Conservation (phyloP, 306 rosid genomes). For the Astragalus glycyphyllos region DNA sequence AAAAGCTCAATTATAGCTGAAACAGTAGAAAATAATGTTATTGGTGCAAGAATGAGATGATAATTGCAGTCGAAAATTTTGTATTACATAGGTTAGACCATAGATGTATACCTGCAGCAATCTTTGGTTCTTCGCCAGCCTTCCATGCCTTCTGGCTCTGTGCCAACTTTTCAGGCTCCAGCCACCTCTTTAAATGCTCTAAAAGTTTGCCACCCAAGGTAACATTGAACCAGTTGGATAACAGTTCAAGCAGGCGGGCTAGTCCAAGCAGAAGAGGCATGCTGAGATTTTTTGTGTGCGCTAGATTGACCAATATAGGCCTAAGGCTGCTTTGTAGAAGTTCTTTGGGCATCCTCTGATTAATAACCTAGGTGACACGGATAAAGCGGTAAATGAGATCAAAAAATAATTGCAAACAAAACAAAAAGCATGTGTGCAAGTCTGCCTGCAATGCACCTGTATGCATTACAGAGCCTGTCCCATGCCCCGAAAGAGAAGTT, state of each 20-base stretch:
- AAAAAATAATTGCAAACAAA: conserved; percentile 26
- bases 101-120: conserved; percentile 83
- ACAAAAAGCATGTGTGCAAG: conserved; percentile 25
- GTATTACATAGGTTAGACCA: conserved; percentile 40
- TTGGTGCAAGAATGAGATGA: conserved; percentile 27
- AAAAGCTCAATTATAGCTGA: conserved; percentile 99
- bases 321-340: conserved; percentile 97
- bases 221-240: conserved; percentile 98
- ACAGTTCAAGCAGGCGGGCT: conserved; percentile 93
- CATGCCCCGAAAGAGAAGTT: conserved; percentile 2
- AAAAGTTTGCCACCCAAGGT: conserved; percentile 91
- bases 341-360: conserved; percentile 98
- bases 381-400: conserved; percentile 28
- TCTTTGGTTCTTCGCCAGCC: conserved; percentile 99
- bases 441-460: too few relatives aligned
- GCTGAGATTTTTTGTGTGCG: conserved; percentile 93
- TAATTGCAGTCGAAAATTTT: conserved; percentile 39
- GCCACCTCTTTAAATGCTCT: conserved; percentile 98
- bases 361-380: conserved; percentile 73
- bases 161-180: conserved; percentile 98
- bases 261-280: conserved; percentile 99
- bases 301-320: conserved; percentile 95
- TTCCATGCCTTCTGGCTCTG: conserved; percentile 96
- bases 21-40: conserved; percentile 42
- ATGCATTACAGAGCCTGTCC: background rate